Percentiles rank a stretch among this genome's conserved stretches.
These are phyloP conservation scores for Thelonectria discophora DNA, from an alignment of 2,329 filamentous ascomycete genomes.

Conservation along the genomic window DNA sequence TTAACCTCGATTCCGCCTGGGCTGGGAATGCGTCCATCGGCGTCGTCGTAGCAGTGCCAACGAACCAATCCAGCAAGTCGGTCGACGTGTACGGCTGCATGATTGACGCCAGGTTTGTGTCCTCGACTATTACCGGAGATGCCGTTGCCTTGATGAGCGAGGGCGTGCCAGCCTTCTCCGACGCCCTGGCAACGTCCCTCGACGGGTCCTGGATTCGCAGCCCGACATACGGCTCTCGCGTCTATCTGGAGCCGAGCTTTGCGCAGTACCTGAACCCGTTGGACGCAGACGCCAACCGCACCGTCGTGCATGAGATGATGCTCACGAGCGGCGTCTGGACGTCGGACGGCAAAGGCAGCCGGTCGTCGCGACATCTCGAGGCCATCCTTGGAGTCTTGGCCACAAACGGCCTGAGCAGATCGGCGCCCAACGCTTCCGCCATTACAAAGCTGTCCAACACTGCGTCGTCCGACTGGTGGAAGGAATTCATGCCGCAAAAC, in stretches of 20 bases:
- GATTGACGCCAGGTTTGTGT: conserved; percentile 32
- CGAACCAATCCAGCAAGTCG: conserved; percentile 7
- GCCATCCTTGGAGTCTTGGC: conserved; percentile 26
- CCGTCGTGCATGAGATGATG: conserved; percentile 31
- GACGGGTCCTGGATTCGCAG: conserved; percentile 31
- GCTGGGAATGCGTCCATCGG: conserved; percentile 28
- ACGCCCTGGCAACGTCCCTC: conserved; percentile 23
- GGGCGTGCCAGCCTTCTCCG: conserved; percentile 30
- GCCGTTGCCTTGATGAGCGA: conserved; percentile 29
- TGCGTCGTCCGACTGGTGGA: conserved; percentile 31
- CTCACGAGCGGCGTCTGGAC: conserved; percentile 32
- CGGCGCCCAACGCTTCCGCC: conserved; percentile 17
- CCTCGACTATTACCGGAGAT: conserved; percentile 27
- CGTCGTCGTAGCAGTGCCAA: conserved; percentile 18
- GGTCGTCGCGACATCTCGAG: conserved; percentile 26
- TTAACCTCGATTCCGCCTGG: conserved; percentile 25
- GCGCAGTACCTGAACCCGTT: conserved; percentile 29
- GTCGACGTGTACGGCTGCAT: conserved; percentile 34
- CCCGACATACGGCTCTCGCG: conserved; percentile 26
- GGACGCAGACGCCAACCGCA: conserved; percentile 17
- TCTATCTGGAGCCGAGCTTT: conserved; percentile 28
- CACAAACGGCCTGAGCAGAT: conserved; percentile 28
- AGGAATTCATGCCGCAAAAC: conserved; percentile 31
- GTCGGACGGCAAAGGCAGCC: conserved; percentile 17
- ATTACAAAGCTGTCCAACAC: conserved; percentile 22